Conservation (phyloP, 495 filamentous ascomycete genomes). For the Aspergillus ostianus region DNA sequence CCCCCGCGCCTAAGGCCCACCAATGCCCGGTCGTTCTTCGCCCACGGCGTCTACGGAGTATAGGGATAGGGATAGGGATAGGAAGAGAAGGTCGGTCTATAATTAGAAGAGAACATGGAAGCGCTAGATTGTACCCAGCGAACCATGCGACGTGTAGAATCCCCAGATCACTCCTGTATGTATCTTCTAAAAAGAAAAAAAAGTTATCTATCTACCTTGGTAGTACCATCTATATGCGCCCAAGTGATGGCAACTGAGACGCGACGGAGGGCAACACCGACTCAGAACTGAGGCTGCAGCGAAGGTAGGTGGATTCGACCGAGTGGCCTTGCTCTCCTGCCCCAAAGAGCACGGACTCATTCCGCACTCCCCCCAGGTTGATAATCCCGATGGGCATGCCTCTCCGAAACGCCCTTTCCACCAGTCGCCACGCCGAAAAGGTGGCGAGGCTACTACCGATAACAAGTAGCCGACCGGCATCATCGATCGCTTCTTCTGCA, state of each 20-base stretch:
- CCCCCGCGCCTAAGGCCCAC: background rate
- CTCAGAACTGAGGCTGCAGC: conserved; percentile 40
- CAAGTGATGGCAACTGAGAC: conserved; percentile 26
- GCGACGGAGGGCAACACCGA: conserved; percentile 37
- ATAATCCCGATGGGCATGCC: conserved; percentile 84
- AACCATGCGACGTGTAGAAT: background rate
- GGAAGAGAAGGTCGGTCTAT: too few relatives aligned
- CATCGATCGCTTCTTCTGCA: conserved; percentile 79
- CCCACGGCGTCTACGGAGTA: too few relatives aligned
- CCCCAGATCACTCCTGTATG: too few relatives aligned
- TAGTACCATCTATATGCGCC: background rate
- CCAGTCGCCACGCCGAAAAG: conserved; percentile 90
- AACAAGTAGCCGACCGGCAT: conserved; percentile 70
- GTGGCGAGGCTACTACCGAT: conserved; percentile 89
- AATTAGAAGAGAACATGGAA: background rate
- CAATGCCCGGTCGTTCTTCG: background rate
- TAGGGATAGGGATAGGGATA: too few relatives aligned
- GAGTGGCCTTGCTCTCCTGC: conserved; percentile 28
- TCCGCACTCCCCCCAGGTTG: conserved; percentile 80
- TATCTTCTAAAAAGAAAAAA: too few relatives aligned
- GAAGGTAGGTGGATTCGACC: conserved; percentile 25
- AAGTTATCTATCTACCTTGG: too few relatives aligned
- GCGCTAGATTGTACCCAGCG: background rate
- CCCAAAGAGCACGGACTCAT: conserved; percentile 68
- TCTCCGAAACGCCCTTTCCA: conserved; percentile 73